These are phyloP conservation scores for Cercophora sp. DNA, from an alignment of 495 filamentous ascomycete species.

Conservation along the genomic window DNA sequence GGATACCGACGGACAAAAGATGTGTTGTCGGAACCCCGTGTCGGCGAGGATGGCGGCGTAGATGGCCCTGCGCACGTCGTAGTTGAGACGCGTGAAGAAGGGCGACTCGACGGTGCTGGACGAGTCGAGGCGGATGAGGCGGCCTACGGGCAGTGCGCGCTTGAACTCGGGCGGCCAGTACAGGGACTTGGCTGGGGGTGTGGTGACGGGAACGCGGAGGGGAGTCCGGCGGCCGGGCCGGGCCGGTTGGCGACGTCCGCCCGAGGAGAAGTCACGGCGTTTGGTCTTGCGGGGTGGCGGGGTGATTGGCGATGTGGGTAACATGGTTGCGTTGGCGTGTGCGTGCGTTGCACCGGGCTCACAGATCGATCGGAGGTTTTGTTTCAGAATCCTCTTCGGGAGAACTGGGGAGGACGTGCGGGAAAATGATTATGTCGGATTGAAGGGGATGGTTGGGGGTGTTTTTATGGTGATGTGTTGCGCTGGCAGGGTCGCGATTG, in stretches of 20 bases:
- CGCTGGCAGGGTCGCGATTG: background rate
- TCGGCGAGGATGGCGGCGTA: slow-evolving; percentile 12
- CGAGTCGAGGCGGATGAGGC: slow-evolving; percentile 3
- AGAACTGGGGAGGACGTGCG: too few species aligned
- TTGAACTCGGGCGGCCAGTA: slow-evolving; percentile 5
- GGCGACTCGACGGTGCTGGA: background rate
- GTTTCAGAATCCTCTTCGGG: too few species aligned
- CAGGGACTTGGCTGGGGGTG: slow-evolving; percentile 4
- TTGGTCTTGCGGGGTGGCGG: too few species aligned
- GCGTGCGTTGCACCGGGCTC: too few species aligned
- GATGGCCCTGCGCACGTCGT: slow-evolving; percentile 11
- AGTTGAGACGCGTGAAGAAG: slow-evolving; percentile 11
- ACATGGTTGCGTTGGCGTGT: too few species aligned
- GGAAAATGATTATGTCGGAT: background rate
- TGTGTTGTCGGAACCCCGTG: slow-evolving; percentile 8
- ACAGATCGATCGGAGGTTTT: too few species aligned
- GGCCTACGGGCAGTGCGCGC: slow-evolving; percentile 1
- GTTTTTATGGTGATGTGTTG: background rate
- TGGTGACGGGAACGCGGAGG: background rate
- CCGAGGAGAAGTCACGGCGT: too few species aligned
- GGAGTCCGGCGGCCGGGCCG: background rate
- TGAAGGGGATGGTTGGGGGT: background rate
- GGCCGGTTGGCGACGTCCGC: background rate
- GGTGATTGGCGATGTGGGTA: too few species aligned
- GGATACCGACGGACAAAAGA: slow-evolving; percentile 12